Conservation (phyloP, 129 eudicot species). For the Oenanthe sinensis region DNA sequence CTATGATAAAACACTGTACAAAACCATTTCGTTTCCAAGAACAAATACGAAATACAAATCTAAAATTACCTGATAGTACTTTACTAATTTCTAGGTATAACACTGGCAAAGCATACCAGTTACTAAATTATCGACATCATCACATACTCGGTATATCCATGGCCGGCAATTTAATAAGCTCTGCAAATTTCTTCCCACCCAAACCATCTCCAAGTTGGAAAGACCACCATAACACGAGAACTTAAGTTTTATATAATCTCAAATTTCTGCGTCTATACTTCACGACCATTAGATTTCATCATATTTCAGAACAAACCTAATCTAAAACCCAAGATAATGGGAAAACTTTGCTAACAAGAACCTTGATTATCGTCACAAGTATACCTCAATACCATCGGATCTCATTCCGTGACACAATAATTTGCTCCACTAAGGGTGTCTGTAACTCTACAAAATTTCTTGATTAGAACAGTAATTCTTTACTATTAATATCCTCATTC, state of each 20-base stretch:
- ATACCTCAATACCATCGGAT: background rate
- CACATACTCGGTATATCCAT: constrained; percentile 7
- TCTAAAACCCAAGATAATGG: background rate
- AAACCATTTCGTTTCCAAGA: background rate
- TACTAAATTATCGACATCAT: constrained; percentile 1
- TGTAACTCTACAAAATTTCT: constrained; percentile 33
- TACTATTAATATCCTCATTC: background rate
- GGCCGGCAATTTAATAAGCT: background rate
- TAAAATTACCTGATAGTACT: background rate
- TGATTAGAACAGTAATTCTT: constrained; percentile 12
- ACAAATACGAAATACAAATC: background rate
- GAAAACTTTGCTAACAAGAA: background rate
- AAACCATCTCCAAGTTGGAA: background rate
- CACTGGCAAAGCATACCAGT: constrained; percentile 1
- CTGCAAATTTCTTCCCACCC: background rate
- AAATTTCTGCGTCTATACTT: background rate
- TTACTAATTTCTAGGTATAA: background rate
- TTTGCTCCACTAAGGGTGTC: constrained; percentile 4
- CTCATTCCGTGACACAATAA: background rate
- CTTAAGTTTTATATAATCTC: background rate
- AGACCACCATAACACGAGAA: background rate
- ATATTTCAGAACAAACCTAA: background rate
- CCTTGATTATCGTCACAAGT: background rate
- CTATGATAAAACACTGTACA: background rate
- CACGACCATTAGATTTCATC: background rate